These are phyloP conservation scores for Blastomyces gilchristii DNA, from an alignment of 2,329 filamentous ascomycete genomes.

Conservation along the genomic window DNA sequence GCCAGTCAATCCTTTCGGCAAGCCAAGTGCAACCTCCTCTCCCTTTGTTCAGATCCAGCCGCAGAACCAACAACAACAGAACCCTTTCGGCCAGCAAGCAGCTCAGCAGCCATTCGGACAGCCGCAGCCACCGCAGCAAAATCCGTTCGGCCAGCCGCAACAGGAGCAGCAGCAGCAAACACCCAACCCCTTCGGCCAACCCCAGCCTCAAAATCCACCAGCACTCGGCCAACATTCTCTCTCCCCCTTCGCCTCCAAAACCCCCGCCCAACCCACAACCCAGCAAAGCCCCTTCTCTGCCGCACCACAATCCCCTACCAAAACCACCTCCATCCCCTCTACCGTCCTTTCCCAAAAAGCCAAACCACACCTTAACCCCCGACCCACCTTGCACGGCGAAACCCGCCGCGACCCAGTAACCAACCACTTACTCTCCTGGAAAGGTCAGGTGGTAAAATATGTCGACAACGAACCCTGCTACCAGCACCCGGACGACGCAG, in stretches of 20 bases:
- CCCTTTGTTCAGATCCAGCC: conserved; percentile 15
- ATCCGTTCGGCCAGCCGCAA: conserved; percentile 1
- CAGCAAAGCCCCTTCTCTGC: conserved; percentile 12
- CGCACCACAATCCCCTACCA: neutral
- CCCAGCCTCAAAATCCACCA: neutral
- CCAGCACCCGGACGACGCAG: conserved; percentile 43
- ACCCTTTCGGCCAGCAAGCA: conserved; percentile 13
- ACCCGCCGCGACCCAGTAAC: conserved; percentile 28
- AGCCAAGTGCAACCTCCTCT: conserved; percentile 11
- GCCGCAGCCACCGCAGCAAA: conserved; percentile 16
- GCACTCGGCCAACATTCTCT: neutral
- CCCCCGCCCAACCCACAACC: conserved; percentile 17
- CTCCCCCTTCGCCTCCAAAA: neutral
- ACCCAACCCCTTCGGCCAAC: conserved; percentile 3
- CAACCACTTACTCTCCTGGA: conserved; percentile 47
- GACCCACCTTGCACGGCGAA: conserved; percentile 25
- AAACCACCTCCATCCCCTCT: conserved; percentile 9
- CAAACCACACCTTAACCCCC: conserved; percentile 12
- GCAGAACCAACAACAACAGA: conserved; percentile 26
- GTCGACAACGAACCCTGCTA: conserved; percentile 42
- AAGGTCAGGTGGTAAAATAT: conserved; percentile 54
- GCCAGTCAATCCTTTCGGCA: neutral
- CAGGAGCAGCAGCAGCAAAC: neutral
- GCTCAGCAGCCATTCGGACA: conserved; percentile 27
- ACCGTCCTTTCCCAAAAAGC: conserved; percentile 11